These are phyloP conservation scores for Atkinsonella hypoxylon DNA, from an alignment of 2,329 filamentous ascomycete species.

Conservation along the genomic window DNA sequence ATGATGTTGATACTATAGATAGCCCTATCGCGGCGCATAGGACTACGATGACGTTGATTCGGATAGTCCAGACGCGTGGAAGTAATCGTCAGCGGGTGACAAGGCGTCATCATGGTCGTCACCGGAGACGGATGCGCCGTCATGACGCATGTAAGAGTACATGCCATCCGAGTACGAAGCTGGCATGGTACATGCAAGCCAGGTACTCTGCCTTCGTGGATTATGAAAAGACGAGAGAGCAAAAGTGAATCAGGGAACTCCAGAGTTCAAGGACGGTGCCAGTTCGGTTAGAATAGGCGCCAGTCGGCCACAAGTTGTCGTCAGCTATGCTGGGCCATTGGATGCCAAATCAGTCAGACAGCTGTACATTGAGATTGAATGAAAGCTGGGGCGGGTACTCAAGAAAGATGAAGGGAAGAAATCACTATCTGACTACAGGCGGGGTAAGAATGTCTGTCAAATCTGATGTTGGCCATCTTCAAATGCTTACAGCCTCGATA, in stretches of 20 bases:
- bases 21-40: neutral
- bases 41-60: conserved; percentile 13
- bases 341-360: neutral
- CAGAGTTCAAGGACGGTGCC: neutral
- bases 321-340: neutral
- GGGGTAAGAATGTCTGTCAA: no score
- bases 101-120: conserved; percentile 24
- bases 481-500: no score
- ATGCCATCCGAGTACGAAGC: conserved; percentile 35
- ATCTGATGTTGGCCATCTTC: no score
- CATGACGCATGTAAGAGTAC: conserved; percentile 23
- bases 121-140: conserved; percentile 20
- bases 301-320: neutral
- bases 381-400: neutral
- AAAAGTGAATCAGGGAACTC: neutral
- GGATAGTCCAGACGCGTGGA: conserved; percentile 26
- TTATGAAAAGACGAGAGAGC: neutral
- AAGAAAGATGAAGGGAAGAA: neutral
- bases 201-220: neutral
- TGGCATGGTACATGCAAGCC: conserved; percentile 23
- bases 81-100: conserved; percentile 42
- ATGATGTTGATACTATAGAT: conserved; percentile 9
- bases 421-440: neutral
- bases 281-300: neutral
- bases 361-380: neutral